phyloP scores from a whole-genome alignment of 768 basidiomycete species.

The Terana coerulea region DNA sequence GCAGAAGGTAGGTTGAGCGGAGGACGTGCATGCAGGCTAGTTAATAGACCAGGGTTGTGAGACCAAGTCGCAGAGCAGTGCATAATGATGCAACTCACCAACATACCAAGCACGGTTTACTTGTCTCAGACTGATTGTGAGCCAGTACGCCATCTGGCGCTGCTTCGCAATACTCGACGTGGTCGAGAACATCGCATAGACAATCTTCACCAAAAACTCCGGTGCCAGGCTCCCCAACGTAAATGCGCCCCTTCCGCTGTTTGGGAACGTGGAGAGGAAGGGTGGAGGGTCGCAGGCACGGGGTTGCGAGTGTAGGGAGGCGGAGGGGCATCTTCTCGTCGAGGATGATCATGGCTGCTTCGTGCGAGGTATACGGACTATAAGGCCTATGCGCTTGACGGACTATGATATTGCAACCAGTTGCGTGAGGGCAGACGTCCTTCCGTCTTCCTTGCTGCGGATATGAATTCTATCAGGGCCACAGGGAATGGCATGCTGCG shows the following conservation, averaged over 20 bases:
- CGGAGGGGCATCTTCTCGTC: slow-evolving; percentile 39
- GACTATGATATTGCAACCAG: too few species aligned
- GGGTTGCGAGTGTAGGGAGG: slow-evolving; percentile 36
- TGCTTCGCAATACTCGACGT: slow-evolving; percentile 44
- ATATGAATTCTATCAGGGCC: too few species aligned
- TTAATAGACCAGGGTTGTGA: not conserved
- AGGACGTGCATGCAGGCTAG: slow-evolving; percentile 79
- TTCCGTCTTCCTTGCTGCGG: too few species aligned
- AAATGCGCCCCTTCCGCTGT: slow-evolving; percentile 4
- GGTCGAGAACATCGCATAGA: slow-evolving; percentile 62
- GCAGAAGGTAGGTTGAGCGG: slow-evolving; percentile 67
- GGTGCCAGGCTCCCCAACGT: slow-evolving; percentile 43
- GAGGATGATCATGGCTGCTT: slow-evolving; percentile 43
- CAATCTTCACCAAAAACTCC: slow-evolving; percentile 65
- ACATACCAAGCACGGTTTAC: slow-evolving; percentile 67
- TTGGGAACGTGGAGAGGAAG: slow-evolving; percentile 24
- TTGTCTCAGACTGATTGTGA: slow-evolving; percentile 55
- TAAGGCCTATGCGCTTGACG: too few species aligned
- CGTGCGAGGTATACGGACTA: too few species aligned
- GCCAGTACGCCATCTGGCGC: slow-evolving; percentile 70
- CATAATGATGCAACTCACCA: slow-evolving; percentile 36
- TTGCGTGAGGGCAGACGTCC: too few species aligned
- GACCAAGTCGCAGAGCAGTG: not conserved
- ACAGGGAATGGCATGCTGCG: too few species aligned
- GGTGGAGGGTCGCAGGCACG: slow-evolving; percentile 28